Conservation (phyloP, 179 eudicot genomes). For the Nepenthes alata region DNA sequence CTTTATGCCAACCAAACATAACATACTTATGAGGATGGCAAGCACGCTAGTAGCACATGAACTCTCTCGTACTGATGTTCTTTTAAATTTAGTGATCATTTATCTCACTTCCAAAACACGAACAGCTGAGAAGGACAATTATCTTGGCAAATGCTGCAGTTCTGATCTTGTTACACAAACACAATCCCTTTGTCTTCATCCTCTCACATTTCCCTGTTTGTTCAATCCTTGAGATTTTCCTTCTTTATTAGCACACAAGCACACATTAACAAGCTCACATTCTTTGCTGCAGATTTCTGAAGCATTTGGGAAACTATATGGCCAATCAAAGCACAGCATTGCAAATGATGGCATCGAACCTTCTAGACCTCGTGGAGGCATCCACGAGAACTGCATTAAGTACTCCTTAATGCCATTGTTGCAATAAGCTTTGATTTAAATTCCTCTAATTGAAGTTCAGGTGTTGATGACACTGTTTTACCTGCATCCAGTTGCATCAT, state of each 20-base stretch:
- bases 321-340: conserved; percentile 62
- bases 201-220: background rate
- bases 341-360: conserved; percentile 35
- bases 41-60: too few species aligned
- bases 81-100: too few species aligned
- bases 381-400: conserved; percentile 88
- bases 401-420: conserved; percentile 13
- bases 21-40: too few species aligned
- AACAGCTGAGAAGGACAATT: too few species aligned
- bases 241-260: too few species aligned
- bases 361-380: conserved; percentile 34
- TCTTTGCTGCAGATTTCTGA: conserved; percentile 48
- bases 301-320: conserved; percentile 84
- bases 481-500: conserved; percentile 46
- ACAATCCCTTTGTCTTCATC: background rate
- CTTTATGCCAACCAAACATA: too few species aligned
- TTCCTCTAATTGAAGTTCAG: background rate
- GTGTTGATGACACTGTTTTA: background rate
- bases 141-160: too few species aligned
- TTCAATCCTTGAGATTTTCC: background rate
- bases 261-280: too few species aligned
- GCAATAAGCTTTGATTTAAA: background rate
- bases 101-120: too few species aligned
- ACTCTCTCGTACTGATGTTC: too few species aligned
- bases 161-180: too few species aligned